These are phyloP conservation scores for Trypanosoma mega DNA, from an alignment of 208 protist species.

Conservation along the genomic window DNA sequence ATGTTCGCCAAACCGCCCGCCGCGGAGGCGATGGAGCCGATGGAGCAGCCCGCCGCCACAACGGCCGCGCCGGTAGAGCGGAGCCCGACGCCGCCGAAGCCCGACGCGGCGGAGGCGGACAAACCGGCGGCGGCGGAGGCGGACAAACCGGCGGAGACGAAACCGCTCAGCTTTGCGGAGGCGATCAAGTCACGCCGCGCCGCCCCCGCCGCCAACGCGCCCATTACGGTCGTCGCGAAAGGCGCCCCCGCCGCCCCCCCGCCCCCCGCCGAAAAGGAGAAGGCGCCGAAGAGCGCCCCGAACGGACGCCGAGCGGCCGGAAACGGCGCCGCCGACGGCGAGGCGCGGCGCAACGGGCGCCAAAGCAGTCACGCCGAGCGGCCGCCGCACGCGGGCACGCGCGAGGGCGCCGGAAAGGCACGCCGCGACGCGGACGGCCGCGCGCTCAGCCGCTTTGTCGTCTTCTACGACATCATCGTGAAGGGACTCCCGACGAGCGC, in stretches of 20 bases:
- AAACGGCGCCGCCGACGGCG: slow-evolving; percentile 2
- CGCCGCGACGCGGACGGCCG: slow-evolving; percentile 26
- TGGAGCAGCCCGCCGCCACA: slow-evolving; percentile 31
- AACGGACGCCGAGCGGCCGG: slow-evolving; percentile 7
- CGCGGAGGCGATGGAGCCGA: slow-evolving; percentile 20
- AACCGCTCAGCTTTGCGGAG: slow-evolving; percentile 50
- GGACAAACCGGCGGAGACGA: slow-evolving; percentile 17
- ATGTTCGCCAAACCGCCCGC: slow-evolving; percentile 40
- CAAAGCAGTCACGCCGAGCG: slow-evolving; percentile 1
- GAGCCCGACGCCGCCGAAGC: neutral
- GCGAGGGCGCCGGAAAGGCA: slow-evolving; percentile 2
- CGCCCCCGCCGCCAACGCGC: slow-evolving; percentile 1
- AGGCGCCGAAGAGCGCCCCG: neutral
- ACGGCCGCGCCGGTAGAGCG: slow-evolving; percentile 3
- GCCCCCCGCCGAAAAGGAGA: neutral
- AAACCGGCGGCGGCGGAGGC: neutral
- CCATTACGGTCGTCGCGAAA: slow-evolving; percentile 17
- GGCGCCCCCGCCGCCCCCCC: neutral
- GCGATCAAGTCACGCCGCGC: slow-evolving; percentile 34
- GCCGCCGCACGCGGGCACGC: neutral
- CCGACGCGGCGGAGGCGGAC: neutral
- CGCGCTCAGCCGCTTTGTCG: slow-evolving; percentile 28
- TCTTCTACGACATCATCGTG: slow-evolving; percentile 80
- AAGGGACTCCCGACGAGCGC: slow-evolving; percentile 55
- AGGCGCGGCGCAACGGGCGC: no score